Evolutionary conservation across 177 flowering plant genomes (phyloP).

Genomic region (Tripterygium wilfordii): DNA sequence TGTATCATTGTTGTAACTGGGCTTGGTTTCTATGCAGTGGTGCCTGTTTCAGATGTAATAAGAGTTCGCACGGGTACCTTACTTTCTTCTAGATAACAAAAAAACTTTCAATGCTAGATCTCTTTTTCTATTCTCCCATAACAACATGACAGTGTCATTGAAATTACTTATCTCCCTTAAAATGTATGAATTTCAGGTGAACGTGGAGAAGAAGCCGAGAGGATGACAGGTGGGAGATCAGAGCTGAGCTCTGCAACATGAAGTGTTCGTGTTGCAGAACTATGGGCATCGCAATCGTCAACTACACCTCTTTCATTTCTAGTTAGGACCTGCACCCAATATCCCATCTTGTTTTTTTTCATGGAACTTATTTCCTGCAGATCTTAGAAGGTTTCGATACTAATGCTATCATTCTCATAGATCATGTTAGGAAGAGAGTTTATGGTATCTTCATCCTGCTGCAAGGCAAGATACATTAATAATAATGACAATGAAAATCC

Average conservation of each 20-base stretch:
- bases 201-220: conserved; percentile 82
- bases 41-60: conserved; percentile 77
- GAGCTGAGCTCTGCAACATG: conserved; percentile 37
- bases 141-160: not conserved
- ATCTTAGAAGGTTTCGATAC: too few species aligned
- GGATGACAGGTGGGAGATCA: conserved; percentile 77
- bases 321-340: too few species aligned
- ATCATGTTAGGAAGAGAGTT: too few species aligned
- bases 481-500: too few species aligned
- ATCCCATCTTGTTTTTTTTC: too few species aligned
- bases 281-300: too few species aligned
- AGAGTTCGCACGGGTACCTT: conserved; percentile 85
- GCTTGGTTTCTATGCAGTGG: conserved; percentile 51
- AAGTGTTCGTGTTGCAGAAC: too few species aligned
- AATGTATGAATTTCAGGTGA: conserved; percentile 48
- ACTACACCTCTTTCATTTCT: too few species aligned
- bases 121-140: not conserved
- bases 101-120: not conserved
- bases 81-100: not conserved
- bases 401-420: too few species aligned
- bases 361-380: too few species aligned
- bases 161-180: not conserved
- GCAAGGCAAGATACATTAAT: too few species aligned
- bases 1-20: not conserved
- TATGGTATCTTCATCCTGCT: too few species aligned